These are phyloP conservation scores for Fusarium sp. DNA, from an alignment of 2,329 filamentous ascomycete species.

Conservation along the genomic window DNA sequence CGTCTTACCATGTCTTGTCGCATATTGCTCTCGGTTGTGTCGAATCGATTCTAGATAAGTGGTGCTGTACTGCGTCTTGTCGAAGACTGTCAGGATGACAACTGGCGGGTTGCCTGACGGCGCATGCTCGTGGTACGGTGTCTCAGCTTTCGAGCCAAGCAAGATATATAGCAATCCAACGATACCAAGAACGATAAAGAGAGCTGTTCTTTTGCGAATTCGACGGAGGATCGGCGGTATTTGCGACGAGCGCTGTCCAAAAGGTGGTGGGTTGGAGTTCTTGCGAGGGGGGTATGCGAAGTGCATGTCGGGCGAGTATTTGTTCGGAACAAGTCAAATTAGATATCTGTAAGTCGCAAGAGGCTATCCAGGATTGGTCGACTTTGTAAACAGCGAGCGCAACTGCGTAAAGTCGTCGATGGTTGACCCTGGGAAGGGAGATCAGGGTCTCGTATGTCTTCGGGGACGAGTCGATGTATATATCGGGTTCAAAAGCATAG, in stretches of 20 bases:
- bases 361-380: not conserved
- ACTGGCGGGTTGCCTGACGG: slow-evolving; percentile 70
- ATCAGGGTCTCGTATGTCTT: slow-evolving; percentile 28
- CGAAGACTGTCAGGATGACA: slow-evolving; percentile 88
- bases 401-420: slow-evolving; percentile 13
- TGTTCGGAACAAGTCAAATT: not conserved
- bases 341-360: slow-evolving; percentile 9
- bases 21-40: slow-evolving; percentile 88
- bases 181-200: slow-evolving; percentile 66
- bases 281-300: slow-evolving; percentile 91
- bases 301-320: slow-evolving; percentile 74
- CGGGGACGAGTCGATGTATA: slow-evolving; percentile 16
- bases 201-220: slow-evolving; percentile 72
- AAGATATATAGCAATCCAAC: slow-evolving; percentile 73
- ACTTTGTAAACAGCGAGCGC: slow-evolving; percentile 16
- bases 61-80: slow-evolving; percentile 73
- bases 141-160: slow-evolving; percentile 53
- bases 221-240: slow-evolving; percentile 68
- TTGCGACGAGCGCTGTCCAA: slow-evolving; percentile 71
- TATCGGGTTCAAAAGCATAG: not conserved
- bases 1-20: slow-evolving; percentile 81
- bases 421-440: slow-evolving; percentile 16
- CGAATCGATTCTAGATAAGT: slow-evolving; percentile 80
- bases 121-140: slow-evolving; percentile 54
- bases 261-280: slow-evolving; percentile 80